These are phyloP conservation scores for Hymenoscyphus infarciens DNA, from an alignment of 2,329 filamentous ascomycete species.

Conservation along the genomic window DNA sequence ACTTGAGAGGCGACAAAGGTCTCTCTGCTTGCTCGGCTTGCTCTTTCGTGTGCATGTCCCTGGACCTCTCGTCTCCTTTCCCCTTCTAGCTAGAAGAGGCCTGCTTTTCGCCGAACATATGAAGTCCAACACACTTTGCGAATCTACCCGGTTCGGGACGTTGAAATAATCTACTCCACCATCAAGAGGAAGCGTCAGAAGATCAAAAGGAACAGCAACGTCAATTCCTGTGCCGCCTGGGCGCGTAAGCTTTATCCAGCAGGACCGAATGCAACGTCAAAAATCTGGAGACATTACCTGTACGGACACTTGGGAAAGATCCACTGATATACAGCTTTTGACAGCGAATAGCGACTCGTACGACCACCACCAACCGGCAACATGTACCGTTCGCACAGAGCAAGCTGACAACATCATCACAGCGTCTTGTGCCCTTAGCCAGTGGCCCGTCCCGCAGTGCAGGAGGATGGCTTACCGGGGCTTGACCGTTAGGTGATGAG, in stretches of 20 bases:
- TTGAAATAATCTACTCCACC: neutral
- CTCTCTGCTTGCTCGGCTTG: no score
- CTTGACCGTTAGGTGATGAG: neutral
- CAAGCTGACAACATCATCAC: neutral
- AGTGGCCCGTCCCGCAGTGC: constrained; percentile 8
- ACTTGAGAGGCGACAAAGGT: no score
- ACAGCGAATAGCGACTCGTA: neutral
- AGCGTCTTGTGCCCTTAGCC: neutral
- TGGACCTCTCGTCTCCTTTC: neutral
- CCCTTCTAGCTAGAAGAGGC: neutral
- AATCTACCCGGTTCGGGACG: neutral
- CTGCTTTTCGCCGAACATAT: neutral
- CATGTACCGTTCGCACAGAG: neutral
- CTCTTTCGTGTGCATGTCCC: no score
- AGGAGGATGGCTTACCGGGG: neutral
- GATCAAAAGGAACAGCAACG: neutral
- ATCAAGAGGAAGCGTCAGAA: neutral
- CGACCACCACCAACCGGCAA: neutral
- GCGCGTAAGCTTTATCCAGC: constrained; percentile 13
- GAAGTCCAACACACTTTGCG: neutral
- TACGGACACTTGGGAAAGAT: neutral
- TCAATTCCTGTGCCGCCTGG: constrained; percentile 1
- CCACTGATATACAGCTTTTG: neutral
- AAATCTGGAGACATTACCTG: neutral
- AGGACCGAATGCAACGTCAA: constrained; percentile 1